Base-by-base conservation (phyloP, 208 protist species). In the Crithidia brevicula region DNA sequence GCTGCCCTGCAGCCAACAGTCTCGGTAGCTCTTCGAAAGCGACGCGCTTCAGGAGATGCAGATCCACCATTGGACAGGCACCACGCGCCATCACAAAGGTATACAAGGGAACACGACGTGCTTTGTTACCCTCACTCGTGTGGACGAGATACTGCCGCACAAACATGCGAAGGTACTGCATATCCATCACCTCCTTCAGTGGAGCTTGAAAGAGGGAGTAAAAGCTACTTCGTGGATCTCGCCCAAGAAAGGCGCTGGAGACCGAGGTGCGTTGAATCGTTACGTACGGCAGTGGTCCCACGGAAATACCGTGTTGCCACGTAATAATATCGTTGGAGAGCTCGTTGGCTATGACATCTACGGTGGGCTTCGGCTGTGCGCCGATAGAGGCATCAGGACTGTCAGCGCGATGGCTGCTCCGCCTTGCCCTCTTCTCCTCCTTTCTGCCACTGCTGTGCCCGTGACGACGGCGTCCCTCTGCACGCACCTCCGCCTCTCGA, bases 121-220 rank as follows among this genome's bases (percentile, higher is more conserved):
- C 69, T 58, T 89, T 89, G 59, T 88, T 92, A 20, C 74, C 72
- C 54, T 89, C 77, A 60, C 65, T 70, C 20, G 78, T 83, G 62
- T 86, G 81, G 13, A 92, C 83, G 57, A 92, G 74, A 62, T 85
- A 92, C 38, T 83, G 83, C 15, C 86, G 73, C 0, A 69, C 62
- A 67, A 88, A 88, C 86, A 92, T 92, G 22, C 86, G 81, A 25
- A 92, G 70, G 51, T 72, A 89, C 71, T 92, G 83, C 71, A 88
- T 77, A 65, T 92, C 86, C 68, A 89, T 82, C 36, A 76, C 28
- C 13, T 28, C 4, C 54, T 71, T 74, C 5, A 53, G 67, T 0
- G 83, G 81, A 45, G 80, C 51, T 20, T 51, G 52, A 67, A 93
- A 88, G 25, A 92, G 71, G 28, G 67, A 79, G 60, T 79, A 88